Percentiles rank a stretch among this genome's conserved stretches.
Conservation (phyloP, 176 grass and related monocot species). For the Carex kokanica region DNA sequence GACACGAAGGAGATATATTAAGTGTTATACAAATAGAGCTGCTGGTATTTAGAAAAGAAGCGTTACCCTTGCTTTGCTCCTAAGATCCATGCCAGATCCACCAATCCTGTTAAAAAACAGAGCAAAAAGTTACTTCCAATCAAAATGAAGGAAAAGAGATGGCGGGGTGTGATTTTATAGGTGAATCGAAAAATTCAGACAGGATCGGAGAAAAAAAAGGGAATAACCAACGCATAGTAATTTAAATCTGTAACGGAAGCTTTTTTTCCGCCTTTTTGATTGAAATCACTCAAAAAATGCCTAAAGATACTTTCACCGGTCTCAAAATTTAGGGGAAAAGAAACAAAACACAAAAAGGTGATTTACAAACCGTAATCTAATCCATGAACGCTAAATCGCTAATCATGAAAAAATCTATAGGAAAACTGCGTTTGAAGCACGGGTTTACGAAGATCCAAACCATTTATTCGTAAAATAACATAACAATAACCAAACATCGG, state of each 20-base stretch:
- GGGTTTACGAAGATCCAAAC: not conserved
- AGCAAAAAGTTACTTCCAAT: not conserved
- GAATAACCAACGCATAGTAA: not conserved
- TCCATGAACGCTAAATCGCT: not conserved
- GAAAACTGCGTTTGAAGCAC: not conserved
- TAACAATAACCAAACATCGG: not conserved
- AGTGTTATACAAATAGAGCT: conserved; percentile 32
- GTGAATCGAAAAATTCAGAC: conserved; percentile 3
- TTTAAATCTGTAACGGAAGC: not conserved
- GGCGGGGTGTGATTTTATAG: not conserved
- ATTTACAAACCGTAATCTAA: conserved; percentile 2
- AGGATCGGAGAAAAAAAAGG: not conserved
- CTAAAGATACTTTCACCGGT: not conserved
- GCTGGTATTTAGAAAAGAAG: conserved; percentile 25
- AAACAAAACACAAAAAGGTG: not conserved
- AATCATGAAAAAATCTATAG: not conserved
- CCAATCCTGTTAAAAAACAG: conserved; percentile 61
- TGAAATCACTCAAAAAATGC: not conserved
- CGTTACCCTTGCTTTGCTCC: conserved; percentile 95
- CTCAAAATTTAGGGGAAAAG: not conserved
- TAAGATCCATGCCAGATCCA: conserved; percentile 96
- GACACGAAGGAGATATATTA: not conserved
- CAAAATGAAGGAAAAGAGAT: not conserved
- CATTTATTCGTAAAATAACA: not conserved
- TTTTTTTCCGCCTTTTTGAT: not conserved